Evolutionary conservation across 2,329 filamentous ascomycete species (phyloP).

Genomic region (Sporothrix mexicana): DNA sequence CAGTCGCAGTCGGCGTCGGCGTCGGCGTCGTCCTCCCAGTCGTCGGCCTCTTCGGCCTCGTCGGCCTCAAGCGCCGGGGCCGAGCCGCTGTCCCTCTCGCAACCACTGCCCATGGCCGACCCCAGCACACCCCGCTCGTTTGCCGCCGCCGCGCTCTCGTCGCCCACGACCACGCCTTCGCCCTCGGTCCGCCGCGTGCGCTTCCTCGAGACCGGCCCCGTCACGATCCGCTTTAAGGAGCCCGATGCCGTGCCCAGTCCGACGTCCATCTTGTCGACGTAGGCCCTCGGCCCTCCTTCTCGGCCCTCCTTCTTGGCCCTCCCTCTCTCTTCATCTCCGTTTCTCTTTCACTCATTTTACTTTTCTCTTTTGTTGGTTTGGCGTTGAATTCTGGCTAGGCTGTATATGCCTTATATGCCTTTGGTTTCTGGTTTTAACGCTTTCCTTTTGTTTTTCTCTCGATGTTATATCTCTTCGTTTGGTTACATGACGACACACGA

Average conservation of each 20-base stretch:
- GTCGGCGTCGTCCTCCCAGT: background rate
- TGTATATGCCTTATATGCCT: background rate
- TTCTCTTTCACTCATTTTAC: background rate
- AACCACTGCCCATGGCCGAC: background rate
- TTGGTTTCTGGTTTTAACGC: slow-evolving; percentile 5
- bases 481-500: background rate
- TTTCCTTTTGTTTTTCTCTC: background rate
- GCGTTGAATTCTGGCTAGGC: slow-evolving; percentile 21
- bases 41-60: no score
- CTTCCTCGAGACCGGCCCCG: slow-evolving; percentile 35
- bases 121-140: background rate
- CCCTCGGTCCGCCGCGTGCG: slow-evolving; percentile 32
- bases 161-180: background rate
- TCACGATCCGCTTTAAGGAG: slow-evolving; percentile 36
- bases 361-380: background rate
- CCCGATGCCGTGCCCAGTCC: slow-evolving; percentile 34
- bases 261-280: slow-evolving; percentile 42
- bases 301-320: no score
- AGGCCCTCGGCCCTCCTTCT: background rate
- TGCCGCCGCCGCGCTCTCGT: background rate
- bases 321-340: no score
- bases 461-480: background rate
- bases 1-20: background rate
- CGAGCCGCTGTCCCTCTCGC: background rate
- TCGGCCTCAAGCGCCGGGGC: no score